A percentile compares a stretch with the other conserved stretches of the same genome.
Evolutionary conservation across 1,139 yeast genomes (phyloP).

Genomic region (Waltiozyma sp.): DNA sequence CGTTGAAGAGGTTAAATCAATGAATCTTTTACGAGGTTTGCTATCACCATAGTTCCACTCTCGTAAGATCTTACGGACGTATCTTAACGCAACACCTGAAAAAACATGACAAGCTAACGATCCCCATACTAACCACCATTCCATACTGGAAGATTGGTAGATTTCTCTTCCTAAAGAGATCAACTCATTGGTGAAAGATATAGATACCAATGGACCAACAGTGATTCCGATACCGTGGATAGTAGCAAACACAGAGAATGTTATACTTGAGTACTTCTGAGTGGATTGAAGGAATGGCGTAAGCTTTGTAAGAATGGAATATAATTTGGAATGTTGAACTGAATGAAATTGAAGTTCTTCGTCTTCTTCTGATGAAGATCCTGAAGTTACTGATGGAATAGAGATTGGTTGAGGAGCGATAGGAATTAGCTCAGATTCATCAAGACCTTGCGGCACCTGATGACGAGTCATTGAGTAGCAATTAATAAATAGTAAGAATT

Average conservation of each 20-base stretch:
- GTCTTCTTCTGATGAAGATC: neutral
- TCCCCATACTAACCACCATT: slow-evolving; percentile 36
- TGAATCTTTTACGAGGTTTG: slow-evolving; percentile 11
- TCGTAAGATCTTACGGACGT: slow-evolving; percentile 24
- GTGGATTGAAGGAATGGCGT: slow-evolving; percentile 3
- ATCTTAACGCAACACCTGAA: slow-evolving; percentile 42
- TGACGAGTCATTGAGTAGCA: neutral
- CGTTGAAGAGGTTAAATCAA: slow-evolving; percentile 8
- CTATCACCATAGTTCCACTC: slow-evolving; percentile 17
- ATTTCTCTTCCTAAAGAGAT: slow-evolving; percentile 52
- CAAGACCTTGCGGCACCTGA: neutral
- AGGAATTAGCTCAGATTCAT: neutral
- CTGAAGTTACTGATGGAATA: neutral
- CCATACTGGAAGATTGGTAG: slow-evolving; percentile 46
- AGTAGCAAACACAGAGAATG: slow-evolving; percentile 45
- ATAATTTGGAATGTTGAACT: neutral
- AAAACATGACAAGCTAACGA: slow-evolving; percentile 38
- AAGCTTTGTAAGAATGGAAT: neutral
- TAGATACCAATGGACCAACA: slow-evolving; percentile 41
- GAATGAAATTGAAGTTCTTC: neutral
- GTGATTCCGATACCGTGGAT: slow-evolving; percentile 50
- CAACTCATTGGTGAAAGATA: slow-evolving; percentile 39
- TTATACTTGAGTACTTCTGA: slow-evolving; percentile 56
- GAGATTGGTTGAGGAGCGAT: neutral
- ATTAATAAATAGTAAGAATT: too few relatives aligned